Evolutionary conservation across 495 filamentous ascomycete genomes (phyloP), one percentile per base, ranked within the genome.

Genomic region (Cudoniella acicularis): DNA sequence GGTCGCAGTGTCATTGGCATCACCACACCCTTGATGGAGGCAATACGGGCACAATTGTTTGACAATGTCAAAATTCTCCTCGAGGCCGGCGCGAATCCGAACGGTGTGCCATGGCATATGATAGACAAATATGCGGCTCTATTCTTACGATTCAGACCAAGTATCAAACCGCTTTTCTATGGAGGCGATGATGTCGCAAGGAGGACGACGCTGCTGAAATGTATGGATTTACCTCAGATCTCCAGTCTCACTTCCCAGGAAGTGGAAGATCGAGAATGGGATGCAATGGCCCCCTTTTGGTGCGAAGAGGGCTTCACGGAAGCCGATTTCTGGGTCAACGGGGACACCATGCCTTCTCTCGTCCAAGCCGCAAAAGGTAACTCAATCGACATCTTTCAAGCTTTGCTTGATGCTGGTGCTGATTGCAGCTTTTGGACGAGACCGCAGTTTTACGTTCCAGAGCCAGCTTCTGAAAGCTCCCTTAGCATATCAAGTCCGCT

Each of bases 21-120:
- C 30, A 56, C 54, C 16, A 62, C 53, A 13, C 59, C 59, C 10
- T 30, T 62, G 23, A 56, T 62, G 54, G 59, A 62, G 48, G 46
- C 59, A 3, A 56, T 62, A 21, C 45, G 54, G 1, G 46, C 36
- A 1, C 4, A 36, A 3, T n/a, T 52, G 10, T 18, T 13, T 1
- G 53, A 57, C 2, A 57, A 62, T 27, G 53, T 62, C 16, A 36
- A 4, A 30, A 52, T 22, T 1, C 20, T 62, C 2, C 43, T 62
- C 16, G 20, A 52, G 10, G 45, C 30, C n/a, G 36, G 53, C 3
- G 53, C 46, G 24, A 49, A 62, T 48, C 59, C 59, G 0, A 53
- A 62, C 48, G 59, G 59, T 16, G 21, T 62, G 13, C 54, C 59
- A 21, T 18, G 45, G 9, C n/a, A 52, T 4, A 27, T 62, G n/a